A percentile compares a stretch with the other conserved stretches of the same genome.
Evolutionary conservation across 768 basidiomycete species (phyloP).

Genomic region (Lentinula raphanica): DNA sequence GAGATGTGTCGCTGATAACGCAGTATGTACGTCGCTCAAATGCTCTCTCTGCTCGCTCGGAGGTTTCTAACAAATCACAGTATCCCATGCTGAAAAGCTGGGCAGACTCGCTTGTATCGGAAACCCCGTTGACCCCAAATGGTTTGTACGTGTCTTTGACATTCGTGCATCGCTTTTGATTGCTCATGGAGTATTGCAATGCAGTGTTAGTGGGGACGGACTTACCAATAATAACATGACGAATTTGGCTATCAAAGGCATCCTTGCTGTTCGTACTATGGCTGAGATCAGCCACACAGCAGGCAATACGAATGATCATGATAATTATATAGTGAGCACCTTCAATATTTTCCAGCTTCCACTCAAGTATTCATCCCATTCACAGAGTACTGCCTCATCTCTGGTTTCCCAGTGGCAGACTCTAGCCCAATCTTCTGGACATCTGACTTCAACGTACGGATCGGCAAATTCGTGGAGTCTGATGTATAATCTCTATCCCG

Average conservation of each 20-base stretch:
- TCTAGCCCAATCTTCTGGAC: neutral
- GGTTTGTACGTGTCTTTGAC: constrained; percentile 9
- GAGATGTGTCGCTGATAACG: constrained; percentile 6
- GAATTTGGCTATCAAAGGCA: constrained; percentile 13
- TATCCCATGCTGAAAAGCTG: constrained; percentile 3
- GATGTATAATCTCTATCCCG: constrained; percentile 43
- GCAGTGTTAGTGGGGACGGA: constrained; percentile 2
- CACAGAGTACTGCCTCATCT: constrained; percentile 1
- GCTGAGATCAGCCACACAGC: constrained; percentile 7
- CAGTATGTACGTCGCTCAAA: constrained; percentile 7
- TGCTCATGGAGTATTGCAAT: neutral
- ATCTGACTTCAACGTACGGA: constrained; percentile 10
- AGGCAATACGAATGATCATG: neutral
- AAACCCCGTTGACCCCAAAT: constrained; percentile 3
- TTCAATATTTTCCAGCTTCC: neutral
- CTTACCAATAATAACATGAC: constrained; percentile 5
- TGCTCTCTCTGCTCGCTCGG: neutral
- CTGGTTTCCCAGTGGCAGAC: constrained; percentile 6
- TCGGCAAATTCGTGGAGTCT: constrained; percentile 24
- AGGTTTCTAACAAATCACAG: neutral
- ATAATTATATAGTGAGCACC: neutral
- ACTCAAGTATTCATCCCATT: too few relatives aligned
- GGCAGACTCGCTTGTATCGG: neutral
- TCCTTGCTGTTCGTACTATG: constrained; percentile 11
- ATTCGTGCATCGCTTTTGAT: neutral